Percentiles rank a stretch among this genome's conserved stretches.
Conservation (phyloP, 139 green algal species). For the Haematococcus sp. region DNA sequence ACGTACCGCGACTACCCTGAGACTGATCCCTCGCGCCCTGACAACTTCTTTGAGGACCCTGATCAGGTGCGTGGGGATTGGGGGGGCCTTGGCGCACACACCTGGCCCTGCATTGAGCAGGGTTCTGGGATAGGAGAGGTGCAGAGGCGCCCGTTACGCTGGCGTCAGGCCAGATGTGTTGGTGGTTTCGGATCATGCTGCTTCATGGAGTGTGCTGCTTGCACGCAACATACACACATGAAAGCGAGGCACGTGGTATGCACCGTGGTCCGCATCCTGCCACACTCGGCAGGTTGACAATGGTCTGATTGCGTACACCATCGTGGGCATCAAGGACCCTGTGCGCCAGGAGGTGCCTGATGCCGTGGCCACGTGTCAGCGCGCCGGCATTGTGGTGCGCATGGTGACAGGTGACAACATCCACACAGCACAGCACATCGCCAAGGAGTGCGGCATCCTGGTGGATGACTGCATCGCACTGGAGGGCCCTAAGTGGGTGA, state of each 20-base stretch:
- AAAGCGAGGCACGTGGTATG: no score
- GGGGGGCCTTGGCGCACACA: not conserved
- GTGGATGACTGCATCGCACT: conserved; percentile 70
- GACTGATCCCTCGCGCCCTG: conserved; percentile 20
- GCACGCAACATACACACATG: no score
- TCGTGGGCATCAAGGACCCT: conserved; percentile 97
- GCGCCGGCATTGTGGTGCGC: conserved; percentile 89
- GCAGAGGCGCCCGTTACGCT: no score
- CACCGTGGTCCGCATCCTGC: no score
- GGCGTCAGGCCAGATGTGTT: no score
- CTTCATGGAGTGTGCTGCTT: no score
- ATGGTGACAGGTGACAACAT: conserved; percentile 99
- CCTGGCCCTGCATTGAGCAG: no score
- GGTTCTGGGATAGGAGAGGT: no score
- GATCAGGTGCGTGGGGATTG: conserved; percentile 34
- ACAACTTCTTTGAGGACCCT: conserved; percentile 63
- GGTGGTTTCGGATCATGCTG: no score
- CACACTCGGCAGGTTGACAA: conserved; percentile 29
- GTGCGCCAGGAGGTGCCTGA: conserved; percentile 63
- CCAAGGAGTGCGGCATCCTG: conserved; percentile 94
- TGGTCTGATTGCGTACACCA: conserved; percentile 38
- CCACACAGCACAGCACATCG: conserved; percentile 94
- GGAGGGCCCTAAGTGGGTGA: conserved; percentile 84
- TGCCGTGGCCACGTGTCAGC: conserved; percentile 78
- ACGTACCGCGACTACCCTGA: conserved; percentile 58